Percentiles rank a stretch among this genome's conserved stretches.
These are phyloP conservation scores for Chaetomidium leptoderma DNA, from an alignment of 495 filamentous ascomycete genomes.

Conservation along the genomic window DNA sequence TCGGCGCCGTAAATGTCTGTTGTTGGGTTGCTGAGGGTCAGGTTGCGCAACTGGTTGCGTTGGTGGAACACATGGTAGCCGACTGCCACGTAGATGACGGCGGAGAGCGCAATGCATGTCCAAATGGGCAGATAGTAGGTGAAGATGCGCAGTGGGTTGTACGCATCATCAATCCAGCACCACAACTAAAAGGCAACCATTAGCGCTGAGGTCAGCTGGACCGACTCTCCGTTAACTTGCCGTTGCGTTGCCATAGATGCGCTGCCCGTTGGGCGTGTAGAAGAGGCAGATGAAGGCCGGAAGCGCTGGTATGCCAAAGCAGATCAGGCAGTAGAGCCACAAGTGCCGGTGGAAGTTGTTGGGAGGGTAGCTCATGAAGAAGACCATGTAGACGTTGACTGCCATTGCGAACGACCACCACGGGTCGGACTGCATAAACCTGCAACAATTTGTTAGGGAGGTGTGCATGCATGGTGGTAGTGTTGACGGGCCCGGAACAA, in stretches of 20 bases:
- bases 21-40: constrained; percentile 39
- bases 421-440: constrained; percentile 57
- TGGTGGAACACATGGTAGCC: constrained; percentile 64
- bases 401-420: constrained; percentile 73
- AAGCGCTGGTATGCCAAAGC: constrained; percentile 71
- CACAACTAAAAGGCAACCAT: constrained; percentile 52
- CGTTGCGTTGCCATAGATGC: constrained; percentile 70
- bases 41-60: constrained; percentile 51
- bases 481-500: too few relatives aligned
- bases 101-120: constrained; percentile 65
- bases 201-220: neutral
- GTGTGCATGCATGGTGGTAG: constrained; percentile 32
- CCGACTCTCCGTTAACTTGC: constrained; percentile 24
- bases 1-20: constrained; percentile 25
- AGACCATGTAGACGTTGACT: constrained; percentile 78
- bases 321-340: constrained; percentile 63
- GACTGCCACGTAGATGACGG: constrained; percentile 67
- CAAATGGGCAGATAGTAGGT: constrained; percentile 83
- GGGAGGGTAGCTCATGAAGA: constrained; percentile 68
- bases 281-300: constrained; percentile 65
- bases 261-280: constrained; percentile 39
- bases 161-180: constrained; percentile 75
- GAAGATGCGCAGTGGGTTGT: constrained; percentile 68
- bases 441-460: constrained; percentile 21
- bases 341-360: constrained; percentile 61